Conservation (phyloP, 2,329 filamentous ascomycete genomes). For the Aureobasidium sp. region DNA sequence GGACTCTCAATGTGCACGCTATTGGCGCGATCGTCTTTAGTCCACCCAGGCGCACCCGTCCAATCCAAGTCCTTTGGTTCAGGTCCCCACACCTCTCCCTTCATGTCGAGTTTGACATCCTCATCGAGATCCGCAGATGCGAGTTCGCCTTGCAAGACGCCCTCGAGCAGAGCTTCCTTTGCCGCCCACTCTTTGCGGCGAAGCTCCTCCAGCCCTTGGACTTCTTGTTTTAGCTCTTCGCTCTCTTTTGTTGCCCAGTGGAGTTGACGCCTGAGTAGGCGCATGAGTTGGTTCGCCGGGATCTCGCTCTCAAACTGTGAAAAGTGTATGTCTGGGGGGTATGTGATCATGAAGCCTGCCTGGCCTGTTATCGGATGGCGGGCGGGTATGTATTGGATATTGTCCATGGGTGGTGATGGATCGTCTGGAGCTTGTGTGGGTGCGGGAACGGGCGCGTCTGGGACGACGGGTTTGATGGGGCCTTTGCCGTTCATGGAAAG, state of each 20-base stretch:
- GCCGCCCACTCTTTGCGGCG: slow-evolving; percentile 69
- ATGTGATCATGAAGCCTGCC: slow-evolving; percentile 43
- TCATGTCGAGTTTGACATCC: slow-evolving; percentile 18
- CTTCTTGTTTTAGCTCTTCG: slow-evolving; percentile 57
- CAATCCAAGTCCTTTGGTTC: slow-evolving; percentile 4
- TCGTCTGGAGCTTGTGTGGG: slow-evolving; percentile 19
- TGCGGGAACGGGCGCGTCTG: slow-evolving; percentile 8
- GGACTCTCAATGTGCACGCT: background rate
- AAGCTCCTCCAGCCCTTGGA: slow-evolving; percentile 57
- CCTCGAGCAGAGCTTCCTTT: slow-evolving; percentile 72
- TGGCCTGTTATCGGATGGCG: slow-evolving; percentile 53
- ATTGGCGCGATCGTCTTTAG: background rate
- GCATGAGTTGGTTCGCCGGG: slow-evolving; percentile 61
- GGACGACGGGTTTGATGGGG: slow-evolving; percentile 22
- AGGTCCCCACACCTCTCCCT: slow-evolving; percentile 5
- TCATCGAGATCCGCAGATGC: slow-evolving; percentile 35
- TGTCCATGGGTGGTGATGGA: slow-evolving; percentile 42
- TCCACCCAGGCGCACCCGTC: background rate
- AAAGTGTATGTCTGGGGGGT: slow-evolving; percentile 54
- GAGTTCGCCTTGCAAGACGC: slow-evolving; percentile 64
- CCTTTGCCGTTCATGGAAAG: slow-evolving; percentile 31
- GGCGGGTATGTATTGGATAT: slow-evolving; percentile 52
- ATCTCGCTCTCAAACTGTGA: slow-evolving; percentile 57
- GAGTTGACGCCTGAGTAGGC: slow-evolving; percentile 55
- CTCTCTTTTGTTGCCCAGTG: slow-evolving; percentile 65